Conservation (phyloP, 2,329 filamentous ascomycete species). For the Fusarium xylarioides region DNA sequence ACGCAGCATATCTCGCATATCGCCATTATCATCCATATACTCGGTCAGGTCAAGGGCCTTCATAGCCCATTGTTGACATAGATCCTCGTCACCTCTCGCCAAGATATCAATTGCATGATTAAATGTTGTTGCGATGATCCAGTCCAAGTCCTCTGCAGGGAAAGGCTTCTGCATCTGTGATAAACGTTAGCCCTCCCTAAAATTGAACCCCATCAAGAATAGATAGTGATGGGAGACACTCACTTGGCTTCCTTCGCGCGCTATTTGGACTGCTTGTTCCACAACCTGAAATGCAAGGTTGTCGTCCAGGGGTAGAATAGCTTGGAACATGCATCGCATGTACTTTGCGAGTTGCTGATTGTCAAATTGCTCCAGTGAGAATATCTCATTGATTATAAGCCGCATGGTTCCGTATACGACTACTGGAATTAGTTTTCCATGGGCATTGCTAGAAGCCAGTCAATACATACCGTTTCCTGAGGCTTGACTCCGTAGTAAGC, state of each 20-base stretch:
- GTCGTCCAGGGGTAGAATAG: conserved; percentile 67
- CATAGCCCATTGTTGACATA: conserved; percentile 69
- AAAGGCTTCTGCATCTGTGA: conserved; percentile 59
- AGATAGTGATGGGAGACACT: background rate
- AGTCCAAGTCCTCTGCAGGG: conserved; percentile 75
- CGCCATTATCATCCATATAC: conserved; percentile 63
- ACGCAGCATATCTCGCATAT: conserved; percentile 55
- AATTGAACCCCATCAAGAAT: conserved; percentile 8
- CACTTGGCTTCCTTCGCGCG: conserved; percentile 60
- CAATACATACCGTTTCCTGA: conserved; percentile 59
- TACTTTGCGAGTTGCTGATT: conserved; percentile 74
- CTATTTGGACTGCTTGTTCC: conserved; percentile 67
- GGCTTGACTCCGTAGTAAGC: conserved; percentile 63
- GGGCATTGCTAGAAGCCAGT: background rate
- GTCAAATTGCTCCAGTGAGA: conserved; percentile 64
- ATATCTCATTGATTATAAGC: conserved; percentile 75
- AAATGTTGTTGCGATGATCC: conserved; percentile 75
- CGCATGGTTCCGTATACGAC: conserved; percentile 65
- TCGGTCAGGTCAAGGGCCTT: conserved; percentile 70
- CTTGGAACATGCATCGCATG: conserved; percentile 79
- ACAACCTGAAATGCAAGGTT: conserved; percentile 67
- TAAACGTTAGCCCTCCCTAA: background rate
- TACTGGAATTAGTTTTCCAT: conserved; percentile 39
- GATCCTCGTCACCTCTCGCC: conserved; percentile 61
- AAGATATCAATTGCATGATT: conserved; percentile 77